Base-by-base conservation (phyloP, 75 land plant species). In the Gnetum montanum region DNA sequence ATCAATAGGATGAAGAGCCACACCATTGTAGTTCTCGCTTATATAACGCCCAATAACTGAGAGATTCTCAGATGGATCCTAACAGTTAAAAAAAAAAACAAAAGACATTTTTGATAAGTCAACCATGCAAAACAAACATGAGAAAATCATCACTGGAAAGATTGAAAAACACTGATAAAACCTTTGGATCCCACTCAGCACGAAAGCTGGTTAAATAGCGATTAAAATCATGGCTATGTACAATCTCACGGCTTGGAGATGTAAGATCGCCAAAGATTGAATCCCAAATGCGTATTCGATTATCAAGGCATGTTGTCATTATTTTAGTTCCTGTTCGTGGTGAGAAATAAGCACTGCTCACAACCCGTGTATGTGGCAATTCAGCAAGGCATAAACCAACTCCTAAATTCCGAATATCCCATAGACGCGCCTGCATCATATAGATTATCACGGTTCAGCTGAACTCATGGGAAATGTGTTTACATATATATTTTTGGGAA, bases 181-280 rank as follows among this genome's bases (percentile, higher is more conserved):
- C 97, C 92, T 94, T 94, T 49, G 98, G 96, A 70, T 94, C 98
- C 98, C 98, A 94, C 58, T 94, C 98, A 31, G 96, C 96, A 49
- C 74, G 62, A 61, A 94, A 94, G 64, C 85, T 77, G 34, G 96
- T 90, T 45, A 94, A 62, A 57, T 94, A 89, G 4, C 98, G 69
- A 60, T 94, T 94, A 35, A 94, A 94, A 65, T 94, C 96, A 66
- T 94, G 98, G 61, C 96, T 94, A 38, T 94, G 98, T 0, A 94
- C 96, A 60, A 94, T 90, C 50, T 89, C 98, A 53, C 96, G 61
- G 62, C 96, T 90, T 46, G 96, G 96, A 3, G 36, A 49, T 3
- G 72, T 77, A 58, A 94, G 43, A 65, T 90, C 66, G 8, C 82
- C 83, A 68, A 75, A 94, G 34, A 94, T 78, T 20, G 79, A 82